Evolutionary conservation across 2,329 filamentous ascomycete species (phyloP), one percentile per base, ranked within the genome.

Genomic region (Hypoxylon sp.): DNA sequence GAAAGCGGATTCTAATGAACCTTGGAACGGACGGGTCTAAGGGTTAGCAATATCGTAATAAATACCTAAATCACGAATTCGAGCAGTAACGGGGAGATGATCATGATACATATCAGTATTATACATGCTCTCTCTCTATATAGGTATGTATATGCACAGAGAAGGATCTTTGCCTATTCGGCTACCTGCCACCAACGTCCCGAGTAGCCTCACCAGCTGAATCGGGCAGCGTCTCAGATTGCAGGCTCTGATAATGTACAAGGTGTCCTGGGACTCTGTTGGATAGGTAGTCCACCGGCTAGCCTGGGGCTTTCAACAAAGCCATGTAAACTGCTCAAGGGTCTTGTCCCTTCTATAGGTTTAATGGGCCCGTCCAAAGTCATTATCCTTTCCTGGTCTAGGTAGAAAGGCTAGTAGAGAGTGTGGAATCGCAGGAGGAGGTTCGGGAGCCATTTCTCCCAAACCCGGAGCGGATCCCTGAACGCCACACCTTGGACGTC

Each of bases 71-170:
- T 41, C n/a, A 17, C n/a, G 36, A 5, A 23, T 9, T 23, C 14
- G 7, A 13, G 43, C 17, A 38, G n/a, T n/a, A 48, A 36, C 21
- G 14, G 19, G 19, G 38, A n/a, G 43, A 28, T 30, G 43, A 46
- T 48, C 50, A 58, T 60, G 60, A 52, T 67, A 63, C 19, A 64
- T 52, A 55, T 66, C 60, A 28, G 14, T 69, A 67, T 67, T 67
- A 57, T 69, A 69, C 67, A 67, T 43, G 67, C 32, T 58, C 56
- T 60, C 49, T 66, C 56, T 60, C 52, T 56, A 55, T 59, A 25
- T 21, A 30, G 28, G 28, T 30, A 6, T 30, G 6, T 30, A 60
- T 65, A 63, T 69, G 49, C 55, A 63, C 59, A 61, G 51, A 53
- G 55, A 57, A 62, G 61, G 34, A 59, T 55, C 34, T 28, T 48